Base-by-base conservation (phyloP, 306 rosid genomes). In the Dalbergia oliveri region DNA sequence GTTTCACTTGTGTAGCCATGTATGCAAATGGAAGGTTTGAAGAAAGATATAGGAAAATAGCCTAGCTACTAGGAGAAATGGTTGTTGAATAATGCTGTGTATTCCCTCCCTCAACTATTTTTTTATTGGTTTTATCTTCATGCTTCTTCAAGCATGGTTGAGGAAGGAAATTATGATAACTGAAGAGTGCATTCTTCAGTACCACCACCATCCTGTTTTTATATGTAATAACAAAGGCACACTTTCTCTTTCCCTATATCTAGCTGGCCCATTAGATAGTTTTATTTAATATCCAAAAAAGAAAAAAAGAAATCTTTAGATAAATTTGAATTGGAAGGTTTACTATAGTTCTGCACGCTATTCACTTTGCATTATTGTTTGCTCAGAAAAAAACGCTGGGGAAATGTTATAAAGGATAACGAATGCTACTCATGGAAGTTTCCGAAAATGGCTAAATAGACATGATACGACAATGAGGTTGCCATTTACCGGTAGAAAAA, bases 1-100 rank as follows among this genome's bases (percentile, higher is more conserved):
- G 70, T 56, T 81, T 79, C 64, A 51, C 45, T 69, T 75, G 54
- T 18, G 50, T 58, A 82, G 91, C 91, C 94, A 88, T 91, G 78
- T 59, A 12, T 71, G 78, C 21, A 72, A 26, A 26, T 26, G 18
- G 7, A 37, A 37, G 6, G 35, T 69, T 11, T 57, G 73, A 80
- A 31, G 79, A 43, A 39, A 74, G 33, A 64, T 11, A 8, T 45
- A 31, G 49, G 58, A 71, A 44, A 14, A 16, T 49, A 54, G 60
- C 21, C 21, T 54, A 54, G 57, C 57, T 50, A 54, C 21, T 57
- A n/a, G 5, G 34, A 34, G 65, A 56, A 6, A 26, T 35, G 3
- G 45, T 45, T 11, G 3, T 44, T 34, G 80, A 53, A 64, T 37
- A 51, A 33, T 34, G 61, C 49, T 63, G 62, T 50, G 50, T 50